Percentiles rank a stretch among this genome's conserved stretches.
Conservation (phyloP, 2,329 filamentous ascomycete genomes). For the Penicillium sp. region DNA sequence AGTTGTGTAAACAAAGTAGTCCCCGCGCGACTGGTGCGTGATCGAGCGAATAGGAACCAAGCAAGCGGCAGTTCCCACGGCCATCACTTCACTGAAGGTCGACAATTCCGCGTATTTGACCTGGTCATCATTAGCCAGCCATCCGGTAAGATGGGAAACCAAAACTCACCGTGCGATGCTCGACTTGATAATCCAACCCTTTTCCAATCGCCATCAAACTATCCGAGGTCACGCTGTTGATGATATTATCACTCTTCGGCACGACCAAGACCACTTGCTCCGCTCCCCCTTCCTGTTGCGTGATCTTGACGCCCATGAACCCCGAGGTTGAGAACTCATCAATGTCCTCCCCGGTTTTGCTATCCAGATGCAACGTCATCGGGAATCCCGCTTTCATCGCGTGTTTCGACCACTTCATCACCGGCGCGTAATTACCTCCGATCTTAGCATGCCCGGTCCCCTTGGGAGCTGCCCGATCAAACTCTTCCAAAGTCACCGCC, state of each 20-base stretch:
- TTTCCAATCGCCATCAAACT: slow-evolving; percentile 59
- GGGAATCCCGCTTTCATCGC: slow-evolving; percentile 73
- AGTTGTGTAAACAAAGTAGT: slow-evolving; percentile 44
- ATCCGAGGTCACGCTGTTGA: slow-evolving; percentile 67
- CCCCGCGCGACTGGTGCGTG: slow-evolving; percentile 50
- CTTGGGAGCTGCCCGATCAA: slow-evolving; percentile 82
- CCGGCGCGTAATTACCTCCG: slow-evolving; percentile 93
- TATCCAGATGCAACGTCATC: slow-evolving; percentile 88
- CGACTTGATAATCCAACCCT: slow-evolving; percentile 78
- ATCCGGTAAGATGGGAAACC: background rate
- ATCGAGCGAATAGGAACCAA: slow-evolving; percentile 87
- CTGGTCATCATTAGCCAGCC: slow-evolving; percentile 23
- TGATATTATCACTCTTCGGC: slow-evolving; percentile 78
- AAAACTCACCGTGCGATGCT: slow-evolving; percentile 51
- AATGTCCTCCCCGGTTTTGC: slow-evolving; percentile 74
- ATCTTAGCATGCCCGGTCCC: slow-evolving; percentile 85
- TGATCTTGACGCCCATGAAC: slow-evolving; percentile 71
- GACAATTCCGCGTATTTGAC: slow-evolving; percentile 57
- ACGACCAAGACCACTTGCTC: slow-evolving; percentile 67
- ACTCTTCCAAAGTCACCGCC: slow-evolving; percentile 80
- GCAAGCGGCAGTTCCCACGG: slow-evolving; percentile 82
- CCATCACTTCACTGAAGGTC: slow-evolving; percentile 74
- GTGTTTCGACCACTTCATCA: slow-evolving; percentile 77
- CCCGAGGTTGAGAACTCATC: slow-evolving; percentile 93
- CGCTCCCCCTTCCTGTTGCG: slow-evolving; percentile 26